Percentiles rank a stretch among this genome's conserved stretches.
phyloP scores from a whole-genome alignment of 495 filamentous ascomycete species.

The Lasiosphaeriaceae sp. region DNA sequence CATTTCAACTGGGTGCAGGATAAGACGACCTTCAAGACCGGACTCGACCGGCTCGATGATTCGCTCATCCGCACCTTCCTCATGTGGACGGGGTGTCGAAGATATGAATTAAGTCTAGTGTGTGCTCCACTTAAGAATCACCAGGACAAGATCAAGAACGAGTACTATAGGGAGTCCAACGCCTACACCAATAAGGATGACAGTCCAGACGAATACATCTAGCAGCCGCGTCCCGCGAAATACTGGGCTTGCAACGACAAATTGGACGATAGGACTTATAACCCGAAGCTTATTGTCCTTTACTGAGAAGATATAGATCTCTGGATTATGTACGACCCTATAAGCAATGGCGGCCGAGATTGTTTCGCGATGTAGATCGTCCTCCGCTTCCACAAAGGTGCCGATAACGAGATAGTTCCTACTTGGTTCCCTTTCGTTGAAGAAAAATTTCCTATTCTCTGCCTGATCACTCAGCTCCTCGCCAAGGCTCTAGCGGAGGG shows the following conservation, averaged over 20 bases:
- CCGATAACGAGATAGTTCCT: slow-evolving; percentile 10
- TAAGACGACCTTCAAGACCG: no score
- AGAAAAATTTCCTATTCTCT: slow-evolving; percentile 9
- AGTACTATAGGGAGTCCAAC: slow-evolving; percentile 11
- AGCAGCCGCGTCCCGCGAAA: not conserved
- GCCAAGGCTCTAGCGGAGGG: slow-evolving; percentile 13
- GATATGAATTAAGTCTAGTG: no score
- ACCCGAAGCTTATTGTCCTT: slow-evolving; percentile 14
- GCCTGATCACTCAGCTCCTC: slow-evolving; percentile 10
- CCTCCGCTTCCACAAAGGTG: slow-evolving; percentile 14
- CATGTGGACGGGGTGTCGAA: no score
- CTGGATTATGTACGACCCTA: slow-evolving; percentile 14
- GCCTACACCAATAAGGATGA: slow-evolving; percentile 10
- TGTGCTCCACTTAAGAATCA: no score
- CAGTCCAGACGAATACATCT: slow-evolving; percentile 1
- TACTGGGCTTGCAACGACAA: slow-evolving; percentile 11
- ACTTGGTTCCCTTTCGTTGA: slow-evolving; percentile 14
- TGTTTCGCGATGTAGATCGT: slow-evolving; percentile 12
- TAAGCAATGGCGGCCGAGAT: slow-evolving; percentile 12
- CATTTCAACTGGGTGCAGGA: no score
- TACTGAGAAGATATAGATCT: slow-evolving; percentile 17
- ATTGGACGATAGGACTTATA: not conserved
- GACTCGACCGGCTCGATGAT: no score
- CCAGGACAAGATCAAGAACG: no score
- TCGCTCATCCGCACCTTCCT: no score